Evolutionary conservation across 371 early-diverging fungal species (phyloP).

Genomic region (Mucor saturninus): DNA sequence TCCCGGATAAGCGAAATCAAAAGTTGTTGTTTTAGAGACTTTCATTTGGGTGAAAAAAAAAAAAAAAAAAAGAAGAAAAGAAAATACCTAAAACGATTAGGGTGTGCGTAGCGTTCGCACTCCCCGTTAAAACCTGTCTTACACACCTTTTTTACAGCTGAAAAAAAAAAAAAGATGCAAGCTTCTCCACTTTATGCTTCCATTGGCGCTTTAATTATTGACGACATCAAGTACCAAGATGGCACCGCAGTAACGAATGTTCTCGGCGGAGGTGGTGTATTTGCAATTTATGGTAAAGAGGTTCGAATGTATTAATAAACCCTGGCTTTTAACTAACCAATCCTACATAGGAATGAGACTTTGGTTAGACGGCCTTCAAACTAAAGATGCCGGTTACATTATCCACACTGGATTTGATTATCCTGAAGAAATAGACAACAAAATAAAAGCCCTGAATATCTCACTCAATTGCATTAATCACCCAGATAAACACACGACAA

Average conservation of each 20-base stretch:
- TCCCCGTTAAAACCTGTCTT: background rate
- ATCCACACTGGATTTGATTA: conserved; percentile 50
- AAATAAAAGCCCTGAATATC: conserved; percentile 37
- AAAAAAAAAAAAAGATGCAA: conserved; percentile 4
- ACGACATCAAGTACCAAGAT: conserved; percentile 49
- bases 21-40: conserved; percentile 1
- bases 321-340: background rate
- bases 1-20: conserved; percentile 13
- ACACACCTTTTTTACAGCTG: background rate
- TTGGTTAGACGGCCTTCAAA: conserved; percentile 32
- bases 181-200: conserved; percentile 26
- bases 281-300: conserved; percentile 51
- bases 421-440: conserved; percentile 30
- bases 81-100: background rate
- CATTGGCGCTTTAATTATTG: conserved; percentile 53
- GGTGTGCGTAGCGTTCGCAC: background rate
- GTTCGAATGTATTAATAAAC: background rate
- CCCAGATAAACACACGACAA: conserved; percentile 43
- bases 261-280: conserved; percentile 54
- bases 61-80: background rate
- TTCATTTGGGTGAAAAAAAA: conserved; percentile 2
- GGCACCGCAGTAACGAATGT: conserved; percentile 36
- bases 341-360: conserved; percentile 43
- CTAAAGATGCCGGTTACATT: conserved; percentile 41
- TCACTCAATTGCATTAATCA: conserved; percentile 30